Conservation (phyloP, 1,139 yeast species). For the Diutina pseudorugosa region DNA sequence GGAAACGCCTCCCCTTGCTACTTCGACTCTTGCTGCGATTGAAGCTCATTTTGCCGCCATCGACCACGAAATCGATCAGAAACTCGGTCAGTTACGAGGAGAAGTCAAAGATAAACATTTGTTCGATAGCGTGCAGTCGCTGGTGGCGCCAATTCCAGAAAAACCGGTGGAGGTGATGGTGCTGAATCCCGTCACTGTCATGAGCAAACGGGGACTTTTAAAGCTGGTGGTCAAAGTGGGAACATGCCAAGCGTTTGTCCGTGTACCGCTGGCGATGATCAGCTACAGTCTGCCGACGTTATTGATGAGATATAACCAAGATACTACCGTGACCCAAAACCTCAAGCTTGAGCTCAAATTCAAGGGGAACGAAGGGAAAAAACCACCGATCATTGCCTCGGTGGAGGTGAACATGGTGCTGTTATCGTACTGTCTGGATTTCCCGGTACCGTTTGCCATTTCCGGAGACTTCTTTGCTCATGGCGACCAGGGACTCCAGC, state of each 20-base stretch:
- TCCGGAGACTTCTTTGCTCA: conserved; percentile 30
- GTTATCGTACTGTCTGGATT: conserved; percentile 32
- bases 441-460: conserved; percentile 28
- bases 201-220: not conserved
- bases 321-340: not conserved
- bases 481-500: not conserved
- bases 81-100: not conserved
- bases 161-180: not conserved
- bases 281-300: not conserved
- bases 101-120: not conserved
- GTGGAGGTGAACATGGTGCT: conserved; percentile 27
- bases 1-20: not conserved
- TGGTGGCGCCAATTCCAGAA: too few relatives aligned
- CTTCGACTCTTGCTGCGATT: not conserved
- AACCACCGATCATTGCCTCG: conserved; percentile 21
- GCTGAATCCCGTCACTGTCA: not conserved
- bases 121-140: not conserved
- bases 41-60: not conserved
- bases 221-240: not conserved
- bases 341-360: not conserved
- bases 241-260: not conserved
- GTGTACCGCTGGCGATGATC: not conserved
- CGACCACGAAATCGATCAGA: not conserved
- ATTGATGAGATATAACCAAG: not conserved
- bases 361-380: not conserved